Base-by-base conservation (phyloP, 2,329 filamentous ascomycete species). In the Aspergillus caelatus region DNA sequence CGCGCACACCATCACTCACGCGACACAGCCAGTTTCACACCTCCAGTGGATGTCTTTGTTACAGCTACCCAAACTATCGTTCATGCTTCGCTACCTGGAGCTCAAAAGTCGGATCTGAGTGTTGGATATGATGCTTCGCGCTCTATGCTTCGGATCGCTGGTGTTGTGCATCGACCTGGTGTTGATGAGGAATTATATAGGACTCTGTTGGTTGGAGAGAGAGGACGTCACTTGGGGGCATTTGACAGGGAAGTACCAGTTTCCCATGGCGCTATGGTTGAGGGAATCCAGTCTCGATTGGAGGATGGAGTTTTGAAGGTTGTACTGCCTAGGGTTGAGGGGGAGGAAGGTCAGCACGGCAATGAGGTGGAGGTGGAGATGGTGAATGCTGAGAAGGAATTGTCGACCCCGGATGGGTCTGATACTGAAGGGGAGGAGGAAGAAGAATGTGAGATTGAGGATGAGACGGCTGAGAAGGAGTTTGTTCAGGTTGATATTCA, bases 31-130 rank as follows among this genome's bases (percentile, higher is more conserved):
- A 9, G 39, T 10, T 41, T 41, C 39, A n/a, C 3, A 3, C 39
- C 39, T 41, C 7, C 8, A 9, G 39, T n/a, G 19, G 39, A 41
- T 4, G 19, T 41, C 39, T 41, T 41, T 6, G 16, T n/a, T 41
- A 41, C 39, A 9, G 2, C 39, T 9, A 10, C 39, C 8, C 39
- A 41, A 19, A 41, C 39, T 4, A 9, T 41, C 6, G 3, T 41
- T 7, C 39, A 41, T 41, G 39, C 39, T 5, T 41, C 39, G 16
- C 39, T 41, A 0, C 16, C 39, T 1, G 39, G 55, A 57, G 55
- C 55, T 19, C 55, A 57, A 14, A 46, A 46, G 16, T 32, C 55
- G 9, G 39, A 57, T 45, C n/a, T 57, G 39, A 57, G 55, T 21
- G 19, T 57, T 30, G 39, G 32, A 10, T 57, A 57, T 19, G 55